Base-by-base conservation (phyloP, 305 asterid genomes). In the Fraxinus nigra region DNA sequence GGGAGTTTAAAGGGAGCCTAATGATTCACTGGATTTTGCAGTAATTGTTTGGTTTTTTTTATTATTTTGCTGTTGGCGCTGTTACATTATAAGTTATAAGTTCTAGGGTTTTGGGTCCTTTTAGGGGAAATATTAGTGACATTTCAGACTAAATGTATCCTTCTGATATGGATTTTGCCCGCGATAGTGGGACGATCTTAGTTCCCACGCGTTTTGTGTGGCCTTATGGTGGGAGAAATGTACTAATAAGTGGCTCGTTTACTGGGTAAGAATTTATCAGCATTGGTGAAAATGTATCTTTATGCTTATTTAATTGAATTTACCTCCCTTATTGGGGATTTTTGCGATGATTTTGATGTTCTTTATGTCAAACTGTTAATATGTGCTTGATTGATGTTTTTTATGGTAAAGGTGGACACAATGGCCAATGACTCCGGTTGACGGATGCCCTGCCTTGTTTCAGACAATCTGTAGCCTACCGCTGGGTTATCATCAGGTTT, bases 211-310 rank as follows among this genome's bases (percentile, higher is more conserved):
- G 94, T 34, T 94, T 96, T 82, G 95, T 91, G 78, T 96, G 99
- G 99, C 98, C 95, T 79, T 87, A 96, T 86, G 99, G 98, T 46
- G 98, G 99, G 79, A 94, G 97, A 84, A 91, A 83, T 87, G 99
- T 94, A 79, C 91, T 28, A 81, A 88, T 96, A 84, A 88, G 93
- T 88, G 98, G 98, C 87, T 89, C 99, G 0, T 96, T 96, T 86
- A 96, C 98, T 16, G 97, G 98, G 99, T 96, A 86, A 86, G 91
- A 78, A 81, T 83, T 82, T 35, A 80, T 82, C 46, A 54, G 67
- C 72, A 34, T 72, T 80, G 33, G 72, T 28, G 63, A 48, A 69
- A 69, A 6, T 28, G 22, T 30, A 26, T 63, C 35, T 63, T 24
- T 30, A 69, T 69, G 18, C 33, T 7, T 6, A 67, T 28, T 28